Evolutionary conservation across 345 rosid species (phyloP), one percentile per base, ranked within the genome.

Genomic region (Acer negundo): DNA sequence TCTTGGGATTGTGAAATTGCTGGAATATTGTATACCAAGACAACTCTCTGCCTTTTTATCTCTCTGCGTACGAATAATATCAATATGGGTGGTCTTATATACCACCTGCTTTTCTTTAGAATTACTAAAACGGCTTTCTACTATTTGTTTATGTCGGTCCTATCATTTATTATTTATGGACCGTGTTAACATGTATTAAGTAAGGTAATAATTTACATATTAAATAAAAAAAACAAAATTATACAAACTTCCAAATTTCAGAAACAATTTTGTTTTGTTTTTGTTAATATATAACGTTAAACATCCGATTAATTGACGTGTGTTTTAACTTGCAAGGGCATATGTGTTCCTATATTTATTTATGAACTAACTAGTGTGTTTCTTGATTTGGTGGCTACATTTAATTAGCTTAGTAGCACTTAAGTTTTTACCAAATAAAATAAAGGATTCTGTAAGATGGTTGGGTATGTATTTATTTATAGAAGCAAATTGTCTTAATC

Each of bases 61-160:
- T 24, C 7, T 26, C 6, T 3, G 31, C 13, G 3, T 62, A 0
- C 15, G 8, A 7, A 62, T 23, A 24, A 62, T 35, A 35, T 35
- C 38, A 35, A 0, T 4, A 5, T 62, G 38, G 19, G 35, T 26
- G 4, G 6, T 26, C 7, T 26, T 10, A 13, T 1, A 9, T 31
- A 15, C 3, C 44, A n/a, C 81, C 62, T 77, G 64, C 31, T 22
- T 68, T 76, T 59, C 44, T 66, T 13, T 24, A 51, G 20, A 81
- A 72, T 77, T 81, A 77, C 80, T 7, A 68, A 23, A 73, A 44
- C 67, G 68, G 68, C n/a, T 24, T 66, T 15, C 40, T 26, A 11
- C 13, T 35, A 35, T 35, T 35, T 35, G 38, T 35, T 35, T 35
- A 35, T 35, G 38, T 35, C 38, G 38, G 38, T 35, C 38, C 38